These are phyloP conservation scores for Xylaria sp. DNA, from an alignment of 495 filamentous ascomycete species.

Conservation along the genomic window DNA sequence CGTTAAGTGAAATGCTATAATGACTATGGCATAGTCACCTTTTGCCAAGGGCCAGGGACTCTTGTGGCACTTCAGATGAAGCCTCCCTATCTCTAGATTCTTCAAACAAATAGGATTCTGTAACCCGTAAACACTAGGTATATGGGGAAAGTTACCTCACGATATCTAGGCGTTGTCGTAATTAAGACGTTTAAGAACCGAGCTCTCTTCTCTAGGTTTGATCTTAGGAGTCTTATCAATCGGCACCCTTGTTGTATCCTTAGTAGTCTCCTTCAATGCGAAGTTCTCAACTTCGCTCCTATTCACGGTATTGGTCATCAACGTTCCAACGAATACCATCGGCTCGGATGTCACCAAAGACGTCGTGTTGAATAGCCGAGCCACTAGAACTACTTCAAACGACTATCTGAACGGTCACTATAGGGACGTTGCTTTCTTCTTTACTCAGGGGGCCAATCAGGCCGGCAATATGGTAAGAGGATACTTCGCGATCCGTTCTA, in stretches of 20 bases:
- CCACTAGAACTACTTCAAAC: constrained; percentile 32
- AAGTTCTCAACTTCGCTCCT: not conserved
- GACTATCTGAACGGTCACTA: constrained; percentile 45
- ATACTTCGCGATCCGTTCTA: not conserved
- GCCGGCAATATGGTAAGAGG: constrained; percentile 50
- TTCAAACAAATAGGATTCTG: not conserved
- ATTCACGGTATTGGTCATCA: constrained; percentile 24
- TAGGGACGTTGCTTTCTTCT: constrained; percentile 46
- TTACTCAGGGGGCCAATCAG: constrained; percentile 52
- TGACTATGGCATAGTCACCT: not conserved
- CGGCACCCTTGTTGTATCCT: not conserved
- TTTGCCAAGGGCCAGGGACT: not conserved
- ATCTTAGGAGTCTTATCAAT: not conserved
- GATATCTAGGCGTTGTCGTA: not conserved
- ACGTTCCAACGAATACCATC: constrained; percentile 31
- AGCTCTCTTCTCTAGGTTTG: not conserved
- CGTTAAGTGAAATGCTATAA: not conserved
- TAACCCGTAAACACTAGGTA: not conserved
- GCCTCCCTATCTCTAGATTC: not conserved
- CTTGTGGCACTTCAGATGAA: not conserved
- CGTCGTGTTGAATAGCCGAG: constrained; percentile 7
- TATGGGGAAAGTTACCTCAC: not conserved
- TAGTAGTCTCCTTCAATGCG: not conserved
- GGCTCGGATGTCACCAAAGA: not conserved
- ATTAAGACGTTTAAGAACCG: not conserved